Conservation (phyloP, 352 stramenopile genomes). For the Phytophthora kernoviae region DNA sequence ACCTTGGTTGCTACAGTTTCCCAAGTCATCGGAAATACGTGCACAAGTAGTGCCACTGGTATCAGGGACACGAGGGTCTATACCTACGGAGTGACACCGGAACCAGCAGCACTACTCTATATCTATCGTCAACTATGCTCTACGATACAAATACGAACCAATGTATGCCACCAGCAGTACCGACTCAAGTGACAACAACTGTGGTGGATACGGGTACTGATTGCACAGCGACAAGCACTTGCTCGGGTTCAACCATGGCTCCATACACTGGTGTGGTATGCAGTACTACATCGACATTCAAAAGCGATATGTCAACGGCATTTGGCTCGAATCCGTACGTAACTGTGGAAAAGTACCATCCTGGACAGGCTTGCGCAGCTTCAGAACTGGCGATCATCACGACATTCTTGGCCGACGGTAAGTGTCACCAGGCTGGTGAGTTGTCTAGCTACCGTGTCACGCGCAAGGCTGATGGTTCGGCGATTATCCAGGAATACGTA, state of each 20-base stretch:
- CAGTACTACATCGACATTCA: neutral
- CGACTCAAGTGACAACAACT: neutral
- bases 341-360: conserved; percentile 3
- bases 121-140: neutral
- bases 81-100: neutral
- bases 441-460: conserved; percentile 5
- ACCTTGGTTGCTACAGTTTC: neutral
- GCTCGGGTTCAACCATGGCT: neutral
- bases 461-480: conserved; percentile 1
- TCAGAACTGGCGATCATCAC: neutral
- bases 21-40: too few species aligned
- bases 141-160: neutral
- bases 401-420: conserved; percentile 16
- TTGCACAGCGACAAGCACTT: neutral
- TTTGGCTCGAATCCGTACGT: conserved; percentile 14
- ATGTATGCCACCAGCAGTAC: neutral
- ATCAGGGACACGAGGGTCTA: neutral
- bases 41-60: neutral
- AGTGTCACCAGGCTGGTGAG: conserved; percentile 12
- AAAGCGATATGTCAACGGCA: neutral
- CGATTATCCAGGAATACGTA: neutral
- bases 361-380: neutral
- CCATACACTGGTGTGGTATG: neutral
- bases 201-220: neutral
- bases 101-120: neutral